Conservation (phyloP, 2,329 filamentous ascomycete species). For the Beauveria medogensis region DNA sequence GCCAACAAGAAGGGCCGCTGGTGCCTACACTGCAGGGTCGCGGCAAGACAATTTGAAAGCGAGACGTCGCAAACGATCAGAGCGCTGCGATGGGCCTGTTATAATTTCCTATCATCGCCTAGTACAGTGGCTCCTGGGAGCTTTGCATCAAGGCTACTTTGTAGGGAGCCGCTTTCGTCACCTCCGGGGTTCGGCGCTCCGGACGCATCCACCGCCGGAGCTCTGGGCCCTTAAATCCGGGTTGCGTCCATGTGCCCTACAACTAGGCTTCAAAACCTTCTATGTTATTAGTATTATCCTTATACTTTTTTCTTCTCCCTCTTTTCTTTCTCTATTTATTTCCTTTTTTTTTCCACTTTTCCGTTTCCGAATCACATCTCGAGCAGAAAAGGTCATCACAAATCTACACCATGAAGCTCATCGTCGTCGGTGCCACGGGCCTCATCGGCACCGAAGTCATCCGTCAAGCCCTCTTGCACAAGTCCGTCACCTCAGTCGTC, state of each 20-base stretch:
- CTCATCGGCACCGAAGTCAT: conserved; percentile 35
- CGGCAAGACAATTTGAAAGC: no score
- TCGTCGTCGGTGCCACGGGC: conserved; percentile 34
- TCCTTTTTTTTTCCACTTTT: background rate
- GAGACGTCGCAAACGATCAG: background rate
- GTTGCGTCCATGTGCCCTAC: background rate
- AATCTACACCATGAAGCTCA: conserved; percentile 33
- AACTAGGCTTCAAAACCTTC: background rate
- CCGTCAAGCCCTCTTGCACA: conserved; percentile 30
- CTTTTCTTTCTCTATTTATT: no score
- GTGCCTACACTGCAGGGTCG: no score
- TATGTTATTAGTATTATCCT: no score
- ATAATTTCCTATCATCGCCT: background rate
- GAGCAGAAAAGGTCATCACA: background rate
- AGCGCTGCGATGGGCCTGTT: background rate
- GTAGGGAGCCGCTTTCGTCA: background rate
- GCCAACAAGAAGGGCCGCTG: no score
- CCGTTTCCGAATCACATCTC: no score
- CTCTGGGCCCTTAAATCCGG: background rate
- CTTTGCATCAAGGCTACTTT: background rate
- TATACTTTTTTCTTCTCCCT: background rate
- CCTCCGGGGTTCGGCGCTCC: background rate
- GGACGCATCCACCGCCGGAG: background rate
- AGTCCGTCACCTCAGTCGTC: conserved; percentile 31
- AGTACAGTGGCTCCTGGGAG: background rate